Percentiles rank a stretch among this genome's conserved stretches.
Conservation (phyloP, 306 rosid genomes). For the Alnus glutinosa region DNA sequence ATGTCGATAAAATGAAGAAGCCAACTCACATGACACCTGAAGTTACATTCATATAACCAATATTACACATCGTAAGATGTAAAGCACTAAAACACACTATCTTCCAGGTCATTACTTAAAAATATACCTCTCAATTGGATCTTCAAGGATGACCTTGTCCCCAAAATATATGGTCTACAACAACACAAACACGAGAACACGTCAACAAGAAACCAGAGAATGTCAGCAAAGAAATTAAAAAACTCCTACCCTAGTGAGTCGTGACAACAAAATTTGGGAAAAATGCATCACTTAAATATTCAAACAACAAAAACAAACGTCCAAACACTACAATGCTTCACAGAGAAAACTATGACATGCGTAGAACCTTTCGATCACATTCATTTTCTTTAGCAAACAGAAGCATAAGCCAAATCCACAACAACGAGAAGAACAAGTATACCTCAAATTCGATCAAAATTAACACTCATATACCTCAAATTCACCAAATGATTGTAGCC, state of each 20-base stretch:
- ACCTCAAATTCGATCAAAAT: constrained; percentile 4
- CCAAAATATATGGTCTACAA: constrained; percentile 73
- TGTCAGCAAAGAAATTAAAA: not conserved
- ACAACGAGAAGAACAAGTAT: not conserved
- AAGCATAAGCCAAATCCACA: constrained; percentile 8
- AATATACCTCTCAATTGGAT: constrained; percentile 83
- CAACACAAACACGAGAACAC: constrained; percentile 25
- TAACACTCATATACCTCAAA: constrained; percentile 61
- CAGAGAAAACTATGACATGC: not conserved
- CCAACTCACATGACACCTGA: not conserved
- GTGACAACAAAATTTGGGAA: not conserved
- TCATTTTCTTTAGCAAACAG: constrained; percentile 14
- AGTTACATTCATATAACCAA: not conserved
- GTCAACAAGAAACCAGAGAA: constrained; percentile 15
- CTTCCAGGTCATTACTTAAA: constrained; percentile 15
- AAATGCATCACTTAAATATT: not conserved
- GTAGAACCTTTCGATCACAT: not conserved
- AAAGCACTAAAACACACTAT: not conserved
- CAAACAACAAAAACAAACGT: not conserved
- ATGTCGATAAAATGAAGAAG: constrained; percentile 8
- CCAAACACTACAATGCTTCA: not conserved
- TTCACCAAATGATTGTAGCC: constrained; percentile 90
- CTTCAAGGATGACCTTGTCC: constrained; percentile 88
- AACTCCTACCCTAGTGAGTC: not conserved
- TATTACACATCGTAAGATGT: not conserved